Evolutionary conservation across 2,329 filamentous ascomycete species (phyloP).

Genomic region (Canariomyces notabilis): DNA sequence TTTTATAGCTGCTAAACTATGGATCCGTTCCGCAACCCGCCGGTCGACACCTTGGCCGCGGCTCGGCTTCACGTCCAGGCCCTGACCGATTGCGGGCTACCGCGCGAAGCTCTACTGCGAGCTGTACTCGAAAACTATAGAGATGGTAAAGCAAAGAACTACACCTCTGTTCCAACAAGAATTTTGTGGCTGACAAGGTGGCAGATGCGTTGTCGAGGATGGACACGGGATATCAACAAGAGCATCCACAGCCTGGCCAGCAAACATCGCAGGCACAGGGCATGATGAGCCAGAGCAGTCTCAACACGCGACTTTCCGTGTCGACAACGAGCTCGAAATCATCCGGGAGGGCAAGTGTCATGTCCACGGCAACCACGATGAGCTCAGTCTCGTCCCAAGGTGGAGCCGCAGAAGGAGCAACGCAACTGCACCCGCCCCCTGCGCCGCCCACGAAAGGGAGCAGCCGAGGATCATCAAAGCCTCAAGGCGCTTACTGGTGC

Average conservation of each 20-base stretch:
- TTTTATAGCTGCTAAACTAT: conserved; percentile 15
- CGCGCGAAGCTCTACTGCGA: conserved; percentile 30
- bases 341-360: conserved; percentile 43
- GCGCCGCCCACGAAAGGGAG: conserved; percentile 35
- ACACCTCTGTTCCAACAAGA: not conserved
- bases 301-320: conserved; percentile 22
- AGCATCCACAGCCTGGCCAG: conserved; percentile 10
- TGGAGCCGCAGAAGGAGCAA: conserved; percentile 14
- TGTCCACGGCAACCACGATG: conserved; percentile 35
- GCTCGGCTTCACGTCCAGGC: conserved; percentile 31
- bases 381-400: conserved; percentile 30
- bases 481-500: conserved; percentile 50
- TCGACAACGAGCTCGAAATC: conserved; percentile 48
- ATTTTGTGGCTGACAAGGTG: conserved; percentile 1
- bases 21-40: conserved; percentile 25
- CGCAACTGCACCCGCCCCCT: conserved; percentile 24
- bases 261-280: conserved; percentile 2
- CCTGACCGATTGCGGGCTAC: conserved; percentile 29
- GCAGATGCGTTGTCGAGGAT: conserved; percentile 2
- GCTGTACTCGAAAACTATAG: conserved; percentile 31
- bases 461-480: conserved; percentile 32
- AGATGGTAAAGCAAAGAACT: conserved; percentile 10
- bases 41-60: conserved; percentile 27
- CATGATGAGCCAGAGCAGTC: conserved; percentile 11
- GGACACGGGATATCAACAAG: conserved; percentile 14